Evolutionary conservation across 768 basidiomycete species (phyloP), one percentile per base, ranked within the genome.

Genomic region (Lenzites betulinus): DNA sequence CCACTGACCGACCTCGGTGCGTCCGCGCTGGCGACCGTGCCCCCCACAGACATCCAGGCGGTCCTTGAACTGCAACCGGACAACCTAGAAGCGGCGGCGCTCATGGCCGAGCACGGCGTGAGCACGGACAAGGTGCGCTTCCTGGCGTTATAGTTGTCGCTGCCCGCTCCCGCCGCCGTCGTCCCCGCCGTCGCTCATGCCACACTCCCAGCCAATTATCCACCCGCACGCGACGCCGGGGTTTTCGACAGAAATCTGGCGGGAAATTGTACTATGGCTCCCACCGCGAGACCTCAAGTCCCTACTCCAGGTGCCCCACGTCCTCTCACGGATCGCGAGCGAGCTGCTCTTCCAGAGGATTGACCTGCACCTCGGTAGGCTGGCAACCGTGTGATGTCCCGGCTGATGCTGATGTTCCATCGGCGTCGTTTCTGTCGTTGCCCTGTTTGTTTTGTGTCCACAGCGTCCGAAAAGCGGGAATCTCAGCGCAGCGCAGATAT

Each of bases 241-340:
- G 20, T 83, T 90, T 65, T 88, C 88, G 3, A 76, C 77, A 7
- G 89, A 90, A 73, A 83, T 90, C 52, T 90, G 89, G 89, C 77
- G 84, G 36, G 83, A 89, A 68, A 84, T 90, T 39, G 87, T 83
- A 0, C 73, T 79, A 6, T 85, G 79, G 66, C 78, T 90, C 6
- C 84, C 87, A 0, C 79, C 82, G 20, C 80, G 80, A 11, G 89
- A 90, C 69, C 81, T 90, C 51, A 86, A 83, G 66, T 79, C 84
- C 0, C 74, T 89, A 0, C 75, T 90, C 1, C 80, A 82, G 51
- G 80, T 90, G 3, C 87, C 88, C 0, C 86, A 89, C 63, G 79
- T 78, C 18, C 76, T 89, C 36, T 89, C 88, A 2, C 82, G 84
- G 39, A 83, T 90, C 49, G 87, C 89, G 3, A 83, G 85, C 61